Base-by-base conservation (phyloP, 2,329 filamentous ascomycete species). In the Dactylellina leptospora region DNA sequence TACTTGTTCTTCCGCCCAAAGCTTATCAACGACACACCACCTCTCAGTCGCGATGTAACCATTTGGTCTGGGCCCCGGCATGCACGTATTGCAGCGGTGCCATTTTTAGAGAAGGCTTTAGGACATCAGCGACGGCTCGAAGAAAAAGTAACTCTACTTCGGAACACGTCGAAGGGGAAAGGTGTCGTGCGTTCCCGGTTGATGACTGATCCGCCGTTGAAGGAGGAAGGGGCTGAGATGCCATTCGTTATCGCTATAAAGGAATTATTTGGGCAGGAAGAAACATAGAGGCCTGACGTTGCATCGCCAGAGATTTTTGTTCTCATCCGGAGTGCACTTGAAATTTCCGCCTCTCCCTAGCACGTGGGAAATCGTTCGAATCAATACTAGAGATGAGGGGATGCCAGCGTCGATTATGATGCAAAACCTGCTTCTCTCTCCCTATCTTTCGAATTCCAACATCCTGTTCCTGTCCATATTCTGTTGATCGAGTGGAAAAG, bases 71-170 rank as follows among this genome's bases (percentile, higher is more conserved):
- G 68, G 25, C 59, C 53, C 30, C 44, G 16, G 45, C 48, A 53
- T 47, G 66, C 45, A 63, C 53, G 44, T 38, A 27, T 40, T 55
- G 55, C 36, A 47, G 23, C 56, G n/a, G n/a, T 63, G 68, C 68
- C 68, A 72, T 72, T 72, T 72, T 72, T 72, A 72, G 68, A 72
- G 66, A 71, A 63, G 42, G 53, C 30, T 13, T n/a, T n/a, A 30
- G 33, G 33, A 20, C 22, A 45, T 45, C n/a, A n/a, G n/a, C n/a
- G n/a, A n/a, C n/a, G n/a, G n/a, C 36, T n/a, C 18, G 58, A 38
- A 28, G 47, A 64, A 72, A 72, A 72, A 59, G 68, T 64, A 72
- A 64, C 59, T 45, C 60, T 60, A 64, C 48, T 55, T 4, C 18
- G 36, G 30, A 20, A 30, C 40, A 4, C 25, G 48, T 47, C 36